These are phyloP conservation scores for Argentina anserina DNA, from an alignment of 306 rosid genomes.

Conservation along the genomic window DNA sequence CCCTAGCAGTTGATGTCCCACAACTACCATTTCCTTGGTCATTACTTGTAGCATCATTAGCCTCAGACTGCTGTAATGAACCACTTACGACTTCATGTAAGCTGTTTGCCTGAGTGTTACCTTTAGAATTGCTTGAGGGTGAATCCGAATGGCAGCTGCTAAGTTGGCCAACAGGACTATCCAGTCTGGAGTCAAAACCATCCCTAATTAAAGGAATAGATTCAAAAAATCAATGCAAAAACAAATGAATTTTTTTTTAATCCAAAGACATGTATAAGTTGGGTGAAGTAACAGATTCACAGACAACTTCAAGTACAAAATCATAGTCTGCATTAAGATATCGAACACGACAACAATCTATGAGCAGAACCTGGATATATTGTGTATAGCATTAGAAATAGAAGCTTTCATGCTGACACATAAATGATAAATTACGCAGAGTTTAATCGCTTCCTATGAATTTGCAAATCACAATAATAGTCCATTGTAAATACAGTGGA, in stretches of 20 bases:
- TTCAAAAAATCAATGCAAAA: conserved; percentile 1
- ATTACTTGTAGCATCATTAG: conserved; percentile 34
- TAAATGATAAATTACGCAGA: neutral
- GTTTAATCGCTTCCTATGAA: neutral
- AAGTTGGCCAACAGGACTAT: conserved; percentile 50
- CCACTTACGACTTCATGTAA: conserved; percentile 38
- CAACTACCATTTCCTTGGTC: conserved; percentile 19
- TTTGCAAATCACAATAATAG: neutral
- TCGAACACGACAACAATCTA: neutral
- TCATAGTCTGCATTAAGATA: neutral
- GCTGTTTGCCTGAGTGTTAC: conserved; percentile 38
- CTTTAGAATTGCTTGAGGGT: conserved; percentile 37
- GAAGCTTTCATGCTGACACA: neutral
- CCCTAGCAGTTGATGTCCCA: conserved; percentile 34
- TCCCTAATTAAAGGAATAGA: conserved; percentile 56
- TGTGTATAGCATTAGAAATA: neutral
- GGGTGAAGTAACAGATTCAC: neutral
- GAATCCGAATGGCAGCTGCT: conserved; percentile 49
- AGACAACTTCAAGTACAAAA: neutral
- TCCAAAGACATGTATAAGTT: neutral
- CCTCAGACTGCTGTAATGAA: conserved; percentile 37
- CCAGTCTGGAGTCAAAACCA: conserved; percentile 67
- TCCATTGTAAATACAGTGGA: neutral
- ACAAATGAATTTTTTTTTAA: neutral
- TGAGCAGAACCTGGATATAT: neutral